Evolutionary conservation across 2,329 filamentous ascomycete genomes (phyloP).

Genomic region (Aspergillus fumigatus): DNA sequence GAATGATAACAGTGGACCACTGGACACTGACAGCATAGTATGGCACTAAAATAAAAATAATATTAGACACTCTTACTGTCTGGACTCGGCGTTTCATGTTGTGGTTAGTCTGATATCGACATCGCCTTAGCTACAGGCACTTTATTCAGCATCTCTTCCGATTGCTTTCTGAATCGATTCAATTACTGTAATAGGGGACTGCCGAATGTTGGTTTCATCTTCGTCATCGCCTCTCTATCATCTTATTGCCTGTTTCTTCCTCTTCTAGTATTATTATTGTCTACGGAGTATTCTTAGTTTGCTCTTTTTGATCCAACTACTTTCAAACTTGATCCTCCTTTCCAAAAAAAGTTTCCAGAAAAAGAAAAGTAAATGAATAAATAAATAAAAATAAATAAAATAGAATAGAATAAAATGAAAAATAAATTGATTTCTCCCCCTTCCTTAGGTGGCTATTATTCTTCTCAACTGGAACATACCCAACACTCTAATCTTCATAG

Average conservation of each 20-base stretch:
- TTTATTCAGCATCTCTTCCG: neutral
- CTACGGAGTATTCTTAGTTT: neutral
- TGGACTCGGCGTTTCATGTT: constrained; percentile 8
- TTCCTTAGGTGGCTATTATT: neutral
- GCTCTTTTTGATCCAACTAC: neutral
- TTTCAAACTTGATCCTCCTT: neutral
- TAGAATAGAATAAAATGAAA: too few relatives aligned
- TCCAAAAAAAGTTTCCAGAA: neutral
- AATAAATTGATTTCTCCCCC: constrained; percentile 2
- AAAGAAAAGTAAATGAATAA: too few relatives aligned
- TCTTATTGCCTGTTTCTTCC: neutral
- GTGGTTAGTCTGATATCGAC: neutral
- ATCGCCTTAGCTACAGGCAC: neutral
- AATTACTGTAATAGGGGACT: neutral
- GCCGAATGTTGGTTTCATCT: neutral
- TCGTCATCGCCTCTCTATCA: neutral
- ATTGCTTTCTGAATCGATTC: neutral
- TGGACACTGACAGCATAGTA: neutral
- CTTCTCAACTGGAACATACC: constrained; percentile 5
- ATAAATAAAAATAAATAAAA: neutral
- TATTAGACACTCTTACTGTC: neutral
- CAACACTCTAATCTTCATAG: constrained; percentile 10
- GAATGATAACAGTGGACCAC: neutral
- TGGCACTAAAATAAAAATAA: neutral
- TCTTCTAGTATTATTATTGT: neutral